Percentiles rank a stretch among this genome's conserved stretches.
These are phyloP conservation scores for Termitomyces sp. DNA, from an alignment of 768 basidiomycete species.

Conservation along the genomic window DNA sequence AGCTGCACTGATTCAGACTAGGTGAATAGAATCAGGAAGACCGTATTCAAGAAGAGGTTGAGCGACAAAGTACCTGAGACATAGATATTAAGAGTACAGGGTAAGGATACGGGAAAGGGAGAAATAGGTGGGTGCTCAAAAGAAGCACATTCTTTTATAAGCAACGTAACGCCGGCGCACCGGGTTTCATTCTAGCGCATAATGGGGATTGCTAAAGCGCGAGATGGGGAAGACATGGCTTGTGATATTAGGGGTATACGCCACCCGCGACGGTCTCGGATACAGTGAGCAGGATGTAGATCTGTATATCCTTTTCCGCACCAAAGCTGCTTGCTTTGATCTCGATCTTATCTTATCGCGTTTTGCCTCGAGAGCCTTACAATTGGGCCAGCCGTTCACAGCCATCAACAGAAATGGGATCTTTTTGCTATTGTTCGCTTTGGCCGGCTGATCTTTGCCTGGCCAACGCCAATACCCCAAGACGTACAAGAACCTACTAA, in stretches of 20 bases:
- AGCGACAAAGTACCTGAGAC: conserved; percentile 8
- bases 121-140: background rate
- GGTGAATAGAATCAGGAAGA: background rate
- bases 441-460: background rate
- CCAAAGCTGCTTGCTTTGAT: background rate
- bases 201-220: background rate
- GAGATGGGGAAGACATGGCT: background rate
- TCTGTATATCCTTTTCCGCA: background rate
- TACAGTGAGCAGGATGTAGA: background rate
- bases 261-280: conserved; percentile 7
- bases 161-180: conserved; percentile 1
- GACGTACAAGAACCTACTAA: conserved; percentile 3
- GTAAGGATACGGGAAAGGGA: background rate
- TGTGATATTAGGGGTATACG: background rate
- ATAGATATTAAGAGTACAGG: background rate
- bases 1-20: conserved; percentile 4
- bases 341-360: conserved; percentile 7
- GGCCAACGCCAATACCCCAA: background rate
- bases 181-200: conserved; percentile 12
- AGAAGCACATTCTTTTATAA: conserved; percentile 8
- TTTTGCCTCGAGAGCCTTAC: background rate
- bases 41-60: background rate
- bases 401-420: background rate
- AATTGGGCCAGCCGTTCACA: background rate
- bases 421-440: background rate